Evolutionary conservation across 1,284 basidiomycete species (phyloP), one percentile per base, ranked within the genome.

Genomic region (Athelia psychrophila): DNA sequence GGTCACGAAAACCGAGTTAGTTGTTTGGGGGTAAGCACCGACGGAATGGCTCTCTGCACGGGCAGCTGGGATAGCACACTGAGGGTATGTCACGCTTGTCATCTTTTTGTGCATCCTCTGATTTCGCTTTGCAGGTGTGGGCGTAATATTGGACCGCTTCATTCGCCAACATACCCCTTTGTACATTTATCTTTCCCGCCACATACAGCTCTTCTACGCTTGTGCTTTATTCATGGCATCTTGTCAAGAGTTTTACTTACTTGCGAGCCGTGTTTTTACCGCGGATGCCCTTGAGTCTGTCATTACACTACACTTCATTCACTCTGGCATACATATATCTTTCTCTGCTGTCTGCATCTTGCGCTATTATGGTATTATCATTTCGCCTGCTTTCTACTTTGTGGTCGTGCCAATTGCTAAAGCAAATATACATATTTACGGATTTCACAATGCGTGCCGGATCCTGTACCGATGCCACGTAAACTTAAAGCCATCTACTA

Each of bases 1-100:
- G 96, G 95, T 13, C 97, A 99, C 68, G 96, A 99, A 79, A 98
- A 98, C 77, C 80, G 96, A 56, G 95, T 99, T 59, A 93, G 90
- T 64, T 98, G 95, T 77, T 76, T 99, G 64, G 96, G 97, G 53
- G 95, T 98, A 60, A 94, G 91, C 63, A 84, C 88, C 36, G 95
- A 98, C 65, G 96, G 96, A 46, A 96, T 97, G 87, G 95, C 95
- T 35, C 84, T 99, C 50, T 98, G 95, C 79, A 99, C 97, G 36
- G 96, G 96, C 54, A 92, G 88, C 67, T 99, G 96, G 97, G 96
- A 99, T 70, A 93, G 90, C 70, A 91, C 94, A 56, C 85, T 98
- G 69, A 88, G 94, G 86, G 93, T 95, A 67, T 64, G 86, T 79
- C 20, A 51, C 49, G 42, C 44, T 56, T 50, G 47, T 56, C 47